Conservation (phyloP, 495 filamentous ascomycete species). For the Talaromyces thailandensis region DNA sequence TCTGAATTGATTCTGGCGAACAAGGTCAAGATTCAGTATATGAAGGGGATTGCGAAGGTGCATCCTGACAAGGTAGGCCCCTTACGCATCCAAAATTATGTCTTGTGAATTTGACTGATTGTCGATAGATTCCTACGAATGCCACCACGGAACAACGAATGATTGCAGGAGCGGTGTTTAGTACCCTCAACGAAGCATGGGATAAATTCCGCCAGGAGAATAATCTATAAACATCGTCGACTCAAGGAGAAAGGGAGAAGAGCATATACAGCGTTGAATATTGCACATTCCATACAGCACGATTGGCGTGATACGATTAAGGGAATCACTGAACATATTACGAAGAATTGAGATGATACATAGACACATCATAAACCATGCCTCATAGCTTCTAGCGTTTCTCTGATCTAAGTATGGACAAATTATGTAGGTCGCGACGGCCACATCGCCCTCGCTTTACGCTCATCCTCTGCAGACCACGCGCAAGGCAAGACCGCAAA, state of each 20-base stretch:
- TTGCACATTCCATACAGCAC: background rate
- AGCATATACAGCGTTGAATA: slow-evolving; percentile 9
- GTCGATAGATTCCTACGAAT: slow-evolving; percentile 65
- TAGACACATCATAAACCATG: background rate
- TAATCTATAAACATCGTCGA: slow-evolving; percentile 26
- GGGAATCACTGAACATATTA: background rate
- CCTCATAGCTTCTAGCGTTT: slow-evolving; percentile 3
- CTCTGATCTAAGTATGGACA: slow-evolving; percentile 6
- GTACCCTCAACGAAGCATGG: slow-evolving; percentile 93
- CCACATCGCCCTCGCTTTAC: slow-evolving; percentile 53
- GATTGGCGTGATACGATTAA: background rate
- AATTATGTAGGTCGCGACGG: slow-evolving; percentile 27
- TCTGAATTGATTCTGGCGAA: slow-evolving; percentile 80
- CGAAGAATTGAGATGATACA: background rate
- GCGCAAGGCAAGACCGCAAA: slow-evolving; percentile 83
- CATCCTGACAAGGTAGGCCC: slow-evolving; percentile 93
- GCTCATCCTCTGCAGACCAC: slow-evolving; percentile 80
- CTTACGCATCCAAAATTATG: too few relatives aligned
- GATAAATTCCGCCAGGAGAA: slow-evolving; percentile 96
- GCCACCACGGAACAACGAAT: slow-evolving; percentile 92
- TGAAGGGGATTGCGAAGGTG: slow-evolving; percentile 98
- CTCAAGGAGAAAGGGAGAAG: background rate
- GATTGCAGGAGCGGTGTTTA: slow-evolving; percentile 86
- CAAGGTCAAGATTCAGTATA: slow-evolving; percentile 94
- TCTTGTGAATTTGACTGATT: too few relatives aligned